Percentiles rank a stretch among this genome's conserved stretches.
phyloP scores from a whole-genome alignment of 1,284 basidiomycete species.

The Moesziomyces globuligerus region DNA sequence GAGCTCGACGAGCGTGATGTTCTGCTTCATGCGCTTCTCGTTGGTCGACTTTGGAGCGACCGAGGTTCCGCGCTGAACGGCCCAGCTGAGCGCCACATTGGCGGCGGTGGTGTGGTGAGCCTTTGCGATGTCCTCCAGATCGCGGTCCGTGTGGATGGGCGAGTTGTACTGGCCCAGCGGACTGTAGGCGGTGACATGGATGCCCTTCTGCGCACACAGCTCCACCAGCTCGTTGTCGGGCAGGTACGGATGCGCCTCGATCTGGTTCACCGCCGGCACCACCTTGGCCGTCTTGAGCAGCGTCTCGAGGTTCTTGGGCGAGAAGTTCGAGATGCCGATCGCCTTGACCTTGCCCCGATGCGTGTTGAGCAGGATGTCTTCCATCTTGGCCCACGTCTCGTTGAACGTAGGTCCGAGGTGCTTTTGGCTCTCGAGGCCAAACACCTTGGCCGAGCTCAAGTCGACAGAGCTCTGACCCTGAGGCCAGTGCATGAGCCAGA shows the following conservation, averaged over 20 bases:
- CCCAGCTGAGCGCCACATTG: constrained; percentile 76
- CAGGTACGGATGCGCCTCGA: constrained; percentile 55
- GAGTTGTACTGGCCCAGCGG: constrained; percentile 82
- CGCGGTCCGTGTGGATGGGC: constrained; percentile 78
- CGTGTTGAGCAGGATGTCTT: constrained; percentile 57
- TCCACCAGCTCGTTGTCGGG: constrained; percentile 75
- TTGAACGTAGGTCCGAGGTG: constrained; percentile 44
- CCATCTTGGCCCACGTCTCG: constrained; percentile 60
- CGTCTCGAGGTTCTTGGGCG: constrained; percentile 43
- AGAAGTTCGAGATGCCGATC: constrained; percentile 73
- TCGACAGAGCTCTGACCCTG: constrained; percentile 19
- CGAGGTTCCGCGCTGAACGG: constrained; percentile 74
- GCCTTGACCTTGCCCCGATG: constrained; percentile 55
- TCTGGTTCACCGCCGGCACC: constrained; percentile 58
- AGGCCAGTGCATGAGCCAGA: constrained; percentile 61
- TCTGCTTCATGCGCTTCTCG: constrained; percentile 78
- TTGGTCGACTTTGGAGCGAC: constrained; percentile 67
- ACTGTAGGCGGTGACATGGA: constrained; percentile 82
- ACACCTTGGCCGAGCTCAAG: constrained; percentile 7
- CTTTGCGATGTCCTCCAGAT: constrained; percentile 74
- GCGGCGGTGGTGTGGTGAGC: constrained; percentile 73
- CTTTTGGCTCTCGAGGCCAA: constrained; percentile 32
- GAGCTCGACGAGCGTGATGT: constrained; percentile 77
- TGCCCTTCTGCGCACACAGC: constrained; percentile 77
- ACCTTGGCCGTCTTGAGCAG: constrained; percentile 53